A percentile compares a stretch with the other conserved stretches of the same genome.
Evolutionary conservation across 345 rosid species (phyloP).

Genomic region (Raphanus sativus): DNA sequence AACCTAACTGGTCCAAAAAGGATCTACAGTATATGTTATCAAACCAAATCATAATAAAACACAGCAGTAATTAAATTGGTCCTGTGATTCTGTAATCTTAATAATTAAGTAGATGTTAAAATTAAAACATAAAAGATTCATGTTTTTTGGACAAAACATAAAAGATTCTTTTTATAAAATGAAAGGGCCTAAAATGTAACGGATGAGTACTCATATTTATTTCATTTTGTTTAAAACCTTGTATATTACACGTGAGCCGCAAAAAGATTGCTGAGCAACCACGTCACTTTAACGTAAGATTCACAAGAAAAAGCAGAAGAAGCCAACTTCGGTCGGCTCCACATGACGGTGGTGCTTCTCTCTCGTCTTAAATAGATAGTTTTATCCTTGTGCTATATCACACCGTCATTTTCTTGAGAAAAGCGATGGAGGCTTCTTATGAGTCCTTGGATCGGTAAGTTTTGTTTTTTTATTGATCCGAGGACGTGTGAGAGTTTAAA

Average conservation of each 20-base stretch:
- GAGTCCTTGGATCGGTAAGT: slow-evolving; percentile 6
- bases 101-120: too few species aligned
- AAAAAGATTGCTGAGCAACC: neutral
- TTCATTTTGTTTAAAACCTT: neutral
- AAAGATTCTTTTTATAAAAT: too few species aligned
- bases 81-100: neutral
- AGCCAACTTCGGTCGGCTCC: neutral
- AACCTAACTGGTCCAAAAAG: neutral
- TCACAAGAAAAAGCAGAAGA: neutral
- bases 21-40: neutral
- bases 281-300: neutral
- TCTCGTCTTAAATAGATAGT: neutral
- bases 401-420: neutral
- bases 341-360: neutral
- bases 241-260: neutral
- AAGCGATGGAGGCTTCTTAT: neutral
- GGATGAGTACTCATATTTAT: neutral
- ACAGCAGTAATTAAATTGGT: neutral
- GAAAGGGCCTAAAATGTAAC: too few species aligned
- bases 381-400: neutral
- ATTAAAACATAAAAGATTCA: too few species aligned
- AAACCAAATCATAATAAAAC: neutral
- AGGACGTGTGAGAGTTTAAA: neutral
- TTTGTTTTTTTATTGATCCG: neutral
- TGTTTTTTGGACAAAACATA: too few species aligned